Percentiles rank a stretch among this genome's conserved stretches.
Conservation (phyloP, 2,329 filamentous ascomycete genomes). For the Malbranchea cinnamomea region DNA sequence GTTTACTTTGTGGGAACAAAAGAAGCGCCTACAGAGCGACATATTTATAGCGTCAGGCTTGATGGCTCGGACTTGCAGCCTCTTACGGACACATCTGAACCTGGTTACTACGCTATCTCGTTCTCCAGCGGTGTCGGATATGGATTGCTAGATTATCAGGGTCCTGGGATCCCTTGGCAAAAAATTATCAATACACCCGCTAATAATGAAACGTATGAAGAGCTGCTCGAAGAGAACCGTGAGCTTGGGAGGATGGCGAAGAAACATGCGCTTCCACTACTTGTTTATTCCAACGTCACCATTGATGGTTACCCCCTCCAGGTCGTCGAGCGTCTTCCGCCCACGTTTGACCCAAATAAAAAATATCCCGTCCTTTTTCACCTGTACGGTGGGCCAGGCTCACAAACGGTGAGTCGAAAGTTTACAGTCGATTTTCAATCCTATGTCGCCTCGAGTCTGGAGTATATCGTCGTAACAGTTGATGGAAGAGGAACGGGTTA, state of each 20-base stretch:
- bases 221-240: slow-evolving; percentile 64
- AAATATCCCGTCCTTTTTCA: slow-evolving; percentile 91
- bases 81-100: slow-evolving; percentile 55
- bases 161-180: slow-evolving; percentile 79
- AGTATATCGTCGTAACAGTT: slow-evolving; percentile 88
- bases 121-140: slow-evolving; percentile 76
- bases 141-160: slow-evolving; percentile 67
- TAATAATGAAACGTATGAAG: slow-evolving; percentile 50
- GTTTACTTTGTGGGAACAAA: slow-evolving; percentile 87
- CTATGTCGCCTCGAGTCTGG: slow-evolving; percentile 69
- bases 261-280: slow-evolving; percentile 65
- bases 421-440: slow-evolving; percentile 83
- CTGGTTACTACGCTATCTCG: slow-evolving; percentile 67
- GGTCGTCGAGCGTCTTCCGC: slow-evolving; percentile 70
- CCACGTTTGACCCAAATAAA: slow-evolving; percentile 70
- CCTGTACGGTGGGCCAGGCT: slow-evolving; percentile 89
- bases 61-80: slow-evolving; percentile 59
- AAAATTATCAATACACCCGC: slow-evolving; percentile 68
- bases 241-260: slow-evolving; percentile 53
- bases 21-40: slow-evolving; percentile 74
- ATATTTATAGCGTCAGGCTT: slow-evolving; percentile 78
- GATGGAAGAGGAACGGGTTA: slow-evolving; percentile 89
- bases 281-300: slow-evolving; percentile 72
- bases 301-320: slow-evolving; percentile 62
- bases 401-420: slow-evolving; percentile 66